phyloP scores from a whole-genome alignment of 345 rosid genomes.

The Lenwebbia sp. region DNA sequence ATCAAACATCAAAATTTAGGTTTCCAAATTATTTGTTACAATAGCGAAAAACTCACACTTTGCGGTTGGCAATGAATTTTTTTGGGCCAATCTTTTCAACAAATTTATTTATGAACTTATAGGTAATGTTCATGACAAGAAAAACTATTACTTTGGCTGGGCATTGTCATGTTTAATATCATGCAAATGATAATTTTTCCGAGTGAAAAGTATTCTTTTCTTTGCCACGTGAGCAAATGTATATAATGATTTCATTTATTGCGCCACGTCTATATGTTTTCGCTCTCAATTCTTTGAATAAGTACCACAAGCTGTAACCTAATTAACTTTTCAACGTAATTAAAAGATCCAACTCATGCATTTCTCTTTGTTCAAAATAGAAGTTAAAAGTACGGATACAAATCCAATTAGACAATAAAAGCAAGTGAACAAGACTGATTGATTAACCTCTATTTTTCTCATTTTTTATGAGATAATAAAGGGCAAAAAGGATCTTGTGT shows the following conservation, averaged over 20 bases:
- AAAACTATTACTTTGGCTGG: neutral
- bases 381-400: neutral
- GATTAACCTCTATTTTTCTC: neutral
- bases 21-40: fast-evolving
- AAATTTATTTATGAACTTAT: neutral
- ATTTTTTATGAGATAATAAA: neutral
- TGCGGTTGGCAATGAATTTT: fast-evolving
- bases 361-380: neutral
- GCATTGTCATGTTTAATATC: fast-evolving
- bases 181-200: neutral
- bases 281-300: neutral
- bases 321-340: neutral
- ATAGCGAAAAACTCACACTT: fast-evolving
- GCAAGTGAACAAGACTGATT: no score
- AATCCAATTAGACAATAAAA: neutral
- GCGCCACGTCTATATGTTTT: fast-evolving
- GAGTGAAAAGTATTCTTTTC: neutral
- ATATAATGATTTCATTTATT: neutral
- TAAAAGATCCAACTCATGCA: neutral
- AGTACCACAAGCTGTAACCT: neutral
- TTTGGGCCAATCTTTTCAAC: neutral
- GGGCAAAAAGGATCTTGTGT: neutral
- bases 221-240: neutral
- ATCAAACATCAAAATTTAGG: no score
- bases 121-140: neutral